Percentiles rank a stretch among this genome's conserved stretches.
Evolutionary conservation across 2,329 filamentous ascomycete species (phyloP).

Genomic region (Fusarium subglutinans): DNA sequence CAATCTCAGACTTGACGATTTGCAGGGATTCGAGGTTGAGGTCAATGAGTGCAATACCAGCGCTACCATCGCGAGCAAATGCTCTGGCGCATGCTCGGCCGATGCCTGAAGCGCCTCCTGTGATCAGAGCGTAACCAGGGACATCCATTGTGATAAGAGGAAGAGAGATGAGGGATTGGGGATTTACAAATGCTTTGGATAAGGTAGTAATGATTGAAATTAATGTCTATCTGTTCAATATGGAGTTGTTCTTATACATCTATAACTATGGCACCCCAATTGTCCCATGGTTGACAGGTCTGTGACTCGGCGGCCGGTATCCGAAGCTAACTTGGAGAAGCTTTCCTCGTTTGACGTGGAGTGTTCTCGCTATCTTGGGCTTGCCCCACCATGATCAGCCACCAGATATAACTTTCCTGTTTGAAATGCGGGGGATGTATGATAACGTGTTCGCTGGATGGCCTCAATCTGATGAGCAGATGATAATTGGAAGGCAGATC

Average conservation of each 20-base stretch:
- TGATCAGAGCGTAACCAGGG: slow-evolving; percentile 46
- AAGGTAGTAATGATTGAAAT: no score
- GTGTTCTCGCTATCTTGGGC: neutral
- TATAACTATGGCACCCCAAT: no score
- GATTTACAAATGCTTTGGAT: no score
- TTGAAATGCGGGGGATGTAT: slow-evolving; percentile 3
- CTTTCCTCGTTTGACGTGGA: slow-evolving; percentile 4
- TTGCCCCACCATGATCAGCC: neutral
- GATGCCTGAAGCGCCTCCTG: slow-evolving; percentile 46
- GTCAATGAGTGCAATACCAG: slow-evolving; percentile 44
- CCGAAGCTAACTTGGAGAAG: slow-evolving; percentile 3
- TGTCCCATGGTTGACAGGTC: neutral
- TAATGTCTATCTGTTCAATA: no score
- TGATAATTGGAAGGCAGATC: neutral
- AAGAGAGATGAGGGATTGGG: no score
- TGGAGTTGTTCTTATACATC: neutral
- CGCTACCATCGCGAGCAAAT: slow-evolving; percentile 42
- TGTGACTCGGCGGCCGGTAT: neutral
- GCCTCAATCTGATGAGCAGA: neutral
- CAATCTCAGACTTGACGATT: slow-evolving; percentile 33
- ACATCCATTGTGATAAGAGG: slow-evolving; percentile 28
- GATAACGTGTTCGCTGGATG: neutral
- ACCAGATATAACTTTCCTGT: slow-evolving; percentile 23
- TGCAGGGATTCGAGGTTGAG: slow-evolving; percentile 33
- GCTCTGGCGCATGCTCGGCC: slow-evolving; percentile 44